These are phyloP conservation scores for Diplodia mutila DNA, from an alignment of 2,329 filamentous ascomycete species.

Conservation along the genomic window DNA sequence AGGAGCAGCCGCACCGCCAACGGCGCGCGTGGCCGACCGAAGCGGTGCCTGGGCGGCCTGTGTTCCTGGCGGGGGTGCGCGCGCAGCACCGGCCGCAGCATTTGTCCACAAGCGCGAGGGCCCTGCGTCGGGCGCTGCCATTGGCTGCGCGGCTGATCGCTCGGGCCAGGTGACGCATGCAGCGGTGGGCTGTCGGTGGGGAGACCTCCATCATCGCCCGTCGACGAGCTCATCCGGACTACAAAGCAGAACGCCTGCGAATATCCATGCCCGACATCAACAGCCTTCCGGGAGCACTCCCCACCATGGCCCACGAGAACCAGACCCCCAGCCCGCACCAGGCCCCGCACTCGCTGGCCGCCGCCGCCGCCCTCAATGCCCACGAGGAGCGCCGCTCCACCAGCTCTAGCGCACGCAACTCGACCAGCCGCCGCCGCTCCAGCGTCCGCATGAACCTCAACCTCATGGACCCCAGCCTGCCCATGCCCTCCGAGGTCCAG, in stretches of 20 bases:
- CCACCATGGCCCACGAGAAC: conserved; percentile 37
- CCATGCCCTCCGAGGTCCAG: conserved; percentile 71
- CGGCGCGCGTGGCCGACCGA: background rate
- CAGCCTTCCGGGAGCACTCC: conserved; percentile 57
- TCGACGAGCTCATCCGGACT: background rate
- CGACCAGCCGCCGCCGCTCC: conserved; percentile 62
- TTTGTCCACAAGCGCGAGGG: background rate
- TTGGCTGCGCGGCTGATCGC: conserved; percentile 5
- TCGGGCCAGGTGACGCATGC: conserved; percentile 16
- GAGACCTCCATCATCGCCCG: conserved; percentile 11
- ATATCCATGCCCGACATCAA: conserved; percentile 60
- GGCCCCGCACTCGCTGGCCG: conserved; percentile 66
- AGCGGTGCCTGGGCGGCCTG: background rate
- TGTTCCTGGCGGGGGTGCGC: background rate
- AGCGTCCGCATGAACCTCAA: conserved; percentile 74
- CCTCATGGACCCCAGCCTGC: conserved; percentile 70
- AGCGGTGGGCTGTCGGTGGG: conserved; percentile 19
- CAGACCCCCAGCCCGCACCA: conserved; percentile 17
- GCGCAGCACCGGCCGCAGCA: background rate
- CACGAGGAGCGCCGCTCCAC: conserved; percentile 65
- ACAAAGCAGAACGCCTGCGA: background rate
- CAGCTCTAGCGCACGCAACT: conserved; percentile 51
- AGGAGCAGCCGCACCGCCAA: background rate
- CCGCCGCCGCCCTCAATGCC: conserved; percentile 77
- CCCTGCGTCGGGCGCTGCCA: background rate